Conservation (phyloP, 1,139 yeast genomes). For the Debaryomycetaceae sp. region DNA sequence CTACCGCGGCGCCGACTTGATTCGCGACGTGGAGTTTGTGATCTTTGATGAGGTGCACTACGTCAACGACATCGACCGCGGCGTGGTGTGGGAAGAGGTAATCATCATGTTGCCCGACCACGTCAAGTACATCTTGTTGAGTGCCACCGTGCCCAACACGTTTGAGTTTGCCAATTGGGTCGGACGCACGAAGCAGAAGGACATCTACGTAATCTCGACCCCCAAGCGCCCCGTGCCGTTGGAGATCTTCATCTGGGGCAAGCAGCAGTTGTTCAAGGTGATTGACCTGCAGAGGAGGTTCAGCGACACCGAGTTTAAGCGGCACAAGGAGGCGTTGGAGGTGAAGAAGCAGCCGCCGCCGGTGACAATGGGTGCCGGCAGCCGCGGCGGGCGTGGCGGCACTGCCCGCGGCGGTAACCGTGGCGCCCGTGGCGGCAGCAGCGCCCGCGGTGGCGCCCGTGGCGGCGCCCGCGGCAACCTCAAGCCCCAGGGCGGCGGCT, state of each 20-base stretch:
- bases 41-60: constrained; percentile 97
- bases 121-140: constrained; percentile 79
- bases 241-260: constrained; percentile 81
- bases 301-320: constrained; percentile 56
- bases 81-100: constrained; percentile 99
- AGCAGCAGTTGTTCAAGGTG: constrained; percentile 59
- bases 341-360: constrained; percentile 33
- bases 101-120: constrained; percentile 95
- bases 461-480: constrained; percentile 24
- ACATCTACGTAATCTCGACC: constrained; percentile 91
- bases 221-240: constrained; percentile 95
- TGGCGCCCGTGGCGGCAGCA: constrained; percentile 24
- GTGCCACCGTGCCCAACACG: constrained; percentile 97
- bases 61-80: constrained; percentile 94
- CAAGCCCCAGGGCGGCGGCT: constrained; percentile 26
- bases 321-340: constrained; percentile 53
- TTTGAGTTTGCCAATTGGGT: constrained; percentile 98
- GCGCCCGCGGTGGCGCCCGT: constrained; percentile 16
- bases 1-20: constrained; percentile 92
- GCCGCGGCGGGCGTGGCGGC: constrained; percentile 44
- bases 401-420: constrained; percentile 40
- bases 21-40: constrained; percentile 95
- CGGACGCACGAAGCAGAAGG: constrained; percentile 93
- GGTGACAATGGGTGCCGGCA: constrained; percentile 37
- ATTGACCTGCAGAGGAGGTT: constrained; percentile 73